Percentiles rank a stretch among this genome's conserved stretches.
These are phyloP conservation scores for Tuber microsphaerosporum DNA, from an alignment of 495 filamentous ascomycete species.

Conservation along the genomic window DNA sequence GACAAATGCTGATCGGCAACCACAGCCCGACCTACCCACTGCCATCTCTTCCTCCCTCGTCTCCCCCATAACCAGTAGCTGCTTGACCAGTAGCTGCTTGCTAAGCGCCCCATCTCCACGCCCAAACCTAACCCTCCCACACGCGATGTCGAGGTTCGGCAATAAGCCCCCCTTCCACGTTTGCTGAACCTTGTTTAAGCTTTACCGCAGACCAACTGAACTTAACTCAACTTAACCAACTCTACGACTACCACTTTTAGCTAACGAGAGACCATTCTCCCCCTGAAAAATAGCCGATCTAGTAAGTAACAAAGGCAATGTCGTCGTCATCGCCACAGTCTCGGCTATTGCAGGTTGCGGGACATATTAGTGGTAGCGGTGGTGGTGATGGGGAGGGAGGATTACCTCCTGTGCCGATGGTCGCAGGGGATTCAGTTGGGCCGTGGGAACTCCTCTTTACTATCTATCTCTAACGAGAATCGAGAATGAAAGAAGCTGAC, in stretches of 20 bases:
- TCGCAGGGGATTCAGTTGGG: slow-evolving; percentile 33
- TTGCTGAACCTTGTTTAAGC: background rate
- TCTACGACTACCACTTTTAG: background rate
- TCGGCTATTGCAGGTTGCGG: slow-evolving; percentile 33
- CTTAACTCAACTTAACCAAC: background rate
- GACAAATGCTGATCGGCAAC: background rate
- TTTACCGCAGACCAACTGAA: background rate
- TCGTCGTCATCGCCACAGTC: slow-evolving; percentile 21
- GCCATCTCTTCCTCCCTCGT: too few species aligned
- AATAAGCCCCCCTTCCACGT: background rate
- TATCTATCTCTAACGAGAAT: slow-evolving; percentile 11
- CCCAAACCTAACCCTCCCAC: background rate
- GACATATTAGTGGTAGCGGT: slow-evolving; percentile 13
- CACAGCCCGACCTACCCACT: background rate
- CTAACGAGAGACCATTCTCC: background rate
- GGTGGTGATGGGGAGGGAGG: background rate
- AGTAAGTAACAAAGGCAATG: slow-evolving; percentile 12
- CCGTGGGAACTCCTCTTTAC: slow-evolving; percentile 12
- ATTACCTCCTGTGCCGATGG: slow-evolving; percentile 26
- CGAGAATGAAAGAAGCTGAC: background rate
- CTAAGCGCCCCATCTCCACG: background rate
- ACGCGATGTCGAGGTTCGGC: background rate
- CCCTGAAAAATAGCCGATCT: background rate
- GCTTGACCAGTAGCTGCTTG: background rate
- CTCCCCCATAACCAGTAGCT: background rate